phyloP scores from a whole-genome alignment of 1,139 yeast genomes.

The Fermentozyma sake region DNA sequence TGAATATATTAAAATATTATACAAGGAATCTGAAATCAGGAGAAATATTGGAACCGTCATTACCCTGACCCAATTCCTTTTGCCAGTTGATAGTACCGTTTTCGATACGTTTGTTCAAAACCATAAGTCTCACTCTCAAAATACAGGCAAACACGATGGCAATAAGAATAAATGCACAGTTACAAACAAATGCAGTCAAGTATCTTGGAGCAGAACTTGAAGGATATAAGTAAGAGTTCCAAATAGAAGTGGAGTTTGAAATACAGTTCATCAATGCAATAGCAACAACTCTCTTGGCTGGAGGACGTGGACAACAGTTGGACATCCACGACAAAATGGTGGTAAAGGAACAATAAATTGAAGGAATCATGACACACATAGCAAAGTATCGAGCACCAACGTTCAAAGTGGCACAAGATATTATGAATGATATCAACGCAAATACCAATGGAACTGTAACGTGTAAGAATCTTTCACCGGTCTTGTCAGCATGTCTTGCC shows the following conservation, averaged over 20 bases:
- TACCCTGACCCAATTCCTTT: conserved; percentile 44
- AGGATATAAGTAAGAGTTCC: conserved; percentile 51
- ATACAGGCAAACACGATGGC: conserved; percentile 37
- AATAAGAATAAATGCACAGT: conserved; percentile 41
- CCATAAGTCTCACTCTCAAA: conserved; percentile 34
- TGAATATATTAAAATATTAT: conserved; percentile 3
- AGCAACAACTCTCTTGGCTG: conserved; percentile 50
- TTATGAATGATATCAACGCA: conserved; percentile 47
- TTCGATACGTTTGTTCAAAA: conserved; percentile 40
- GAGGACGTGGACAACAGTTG: conserved; percentile 47
- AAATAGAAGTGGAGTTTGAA: conserved; percentile 49
- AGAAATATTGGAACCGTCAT: conserved; percentile 39
- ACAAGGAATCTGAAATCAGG: conserved; percentile 41
- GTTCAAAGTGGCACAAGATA: conserved; percentile 50
- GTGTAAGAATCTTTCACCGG: conserved; percentile 55
- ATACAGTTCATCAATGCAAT: conserved; percentile 49
- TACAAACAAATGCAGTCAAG: conserved; percentile 43
- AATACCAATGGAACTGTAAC: conserved; percentile 41
- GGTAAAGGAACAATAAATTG: conserved; percentile 53
- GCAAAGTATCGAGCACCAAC: conserved; percentile 59
- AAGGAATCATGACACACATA: conserved; percentile 59
- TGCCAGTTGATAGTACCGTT: conserved; percentile 51
- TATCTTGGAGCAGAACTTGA: conserved; percentile 39
- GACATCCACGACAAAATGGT: conserved; percentile 56
- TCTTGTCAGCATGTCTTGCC: conserved; percentile 55